Percentiles rank a stretch among this genome's conserved stretches.
Conservation (phyloP, 1,139 yeast species). For the Keqinozyma sinolaborantium region DNA sequence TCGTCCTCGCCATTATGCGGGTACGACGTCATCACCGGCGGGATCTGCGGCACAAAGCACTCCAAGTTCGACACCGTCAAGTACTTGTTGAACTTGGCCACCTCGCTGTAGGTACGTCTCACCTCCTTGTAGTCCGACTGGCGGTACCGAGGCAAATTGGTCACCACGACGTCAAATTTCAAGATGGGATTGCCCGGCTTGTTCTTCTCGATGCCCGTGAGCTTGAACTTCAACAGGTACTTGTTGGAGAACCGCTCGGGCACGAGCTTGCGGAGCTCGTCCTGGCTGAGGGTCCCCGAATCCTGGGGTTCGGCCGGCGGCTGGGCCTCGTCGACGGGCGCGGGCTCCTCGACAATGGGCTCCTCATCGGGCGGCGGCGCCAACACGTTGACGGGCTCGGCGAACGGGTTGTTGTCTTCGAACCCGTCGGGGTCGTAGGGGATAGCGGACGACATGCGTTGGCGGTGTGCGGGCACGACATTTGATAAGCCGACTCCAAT, state of each 20-base stretch:
- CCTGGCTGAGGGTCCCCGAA: conserved; percentile 25
- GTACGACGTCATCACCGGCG: conserved; percentile 68
- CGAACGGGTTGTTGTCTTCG: conserved; percentile 63
- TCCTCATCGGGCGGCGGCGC: conserved; percentile 3
- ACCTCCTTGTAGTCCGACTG: conserved; percentile 69
- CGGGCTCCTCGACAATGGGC: conserved; percentile 1
- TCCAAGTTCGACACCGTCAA: conserved; percentile 80
- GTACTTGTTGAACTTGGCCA: conserved; percentile 72
- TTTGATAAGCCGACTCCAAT: too few species aligned
- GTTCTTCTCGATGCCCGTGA: conserved; percentile 35
- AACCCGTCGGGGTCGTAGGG: conserved; percentile 67
- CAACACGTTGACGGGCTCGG: conserved; percentile 21
- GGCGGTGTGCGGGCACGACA: too few species aligned
- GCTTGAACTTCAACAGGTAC: conserved; percentile 25
- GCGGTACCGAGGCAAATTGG: conserved; percentile 70
- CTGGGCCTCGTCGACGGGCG: conserved; percentile 1
- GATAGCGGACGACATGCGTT: conserved; percentile 48
- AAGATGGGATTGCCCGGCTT: conserved; percentile 44
- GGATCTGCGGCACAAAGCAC: conserved; percentile 89
- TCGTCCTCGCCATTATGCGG: conserved; percentile 87
- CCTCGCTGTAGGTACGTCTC: conserved; percentile 78
- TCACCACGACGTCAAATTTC: conserved; percentile 35
- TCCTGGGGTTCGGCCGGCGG: conserved; percentile 5
- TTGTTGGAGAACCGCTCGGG: conserved; percentile 48
- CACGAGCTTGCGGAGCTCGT: conserved; percentile 41